Base-by-base conservation (phyloP, 73 alveolate species). In the Uronychia binucleata region DNA sequence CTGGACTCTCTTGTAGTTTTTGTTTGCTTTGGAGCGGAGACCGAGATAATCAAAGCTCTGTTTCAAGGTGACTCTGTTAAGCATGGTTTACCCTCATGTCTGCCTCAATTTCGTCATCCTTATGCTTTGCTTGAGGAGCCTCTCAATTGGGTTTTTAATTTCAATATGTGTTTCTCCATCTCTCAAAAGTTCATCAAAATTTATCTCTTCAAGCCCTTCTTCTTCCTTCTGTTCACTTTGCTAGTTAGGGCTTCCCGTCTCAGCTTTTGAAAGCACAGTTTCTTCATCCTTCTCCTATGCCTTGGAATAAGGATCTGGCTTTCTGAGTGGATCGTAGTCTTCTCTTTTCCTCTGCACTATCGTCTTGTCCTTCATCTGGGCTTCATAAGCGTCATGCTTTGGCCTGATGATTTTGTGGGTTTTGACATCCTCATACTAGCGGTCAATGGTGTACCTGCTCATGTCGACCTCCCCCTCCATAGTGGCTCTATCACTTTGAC, bases 11-110 rank as follows among this genome's bases (percentile, higher is more conserved):
- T 88, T 88, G 81, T 74, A 88, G 27, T 75, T 34, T 35, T 82
- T 88, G 57, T 83, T 88, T 29, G 78, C 74, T 11, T 59, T 29
- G 0, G 83, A 26, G 57, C 89, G 46, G 33, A 88, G 59, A 0
- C 82, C 80, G 0, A 88, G 81, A 82, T 83, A 88, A 59, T 88
- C 94, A 57, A 88, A 88, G 77, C 83, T 88, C 34, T 74, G 82
- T 25, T 75, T 76, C 32, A 34, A 74, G 11, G 94, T 34, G 28
- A 88, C 75, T 1, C 78, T 46, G 67, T 46, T 5, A 5, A 46
- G 19, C 67, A 46, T 46, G 19, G n/a, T 46, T 19, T 46, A 46
- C n/a, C 67, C 67, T 46, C 67, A 11, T 11, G 67, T 46, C 67
- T 46, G n/a, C n/a, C n/a, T n/a, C n/a, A n/a, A n/a, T 46, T 46